A percentile compares a stretch with the other conserved stretches of the same genome.
These are phyloP conservation scores for Lasiodiplodia citricola DNA, from an alignment of 2,329 filamentous ascomycete genomes.

Conservation along the genomic window DNA sequence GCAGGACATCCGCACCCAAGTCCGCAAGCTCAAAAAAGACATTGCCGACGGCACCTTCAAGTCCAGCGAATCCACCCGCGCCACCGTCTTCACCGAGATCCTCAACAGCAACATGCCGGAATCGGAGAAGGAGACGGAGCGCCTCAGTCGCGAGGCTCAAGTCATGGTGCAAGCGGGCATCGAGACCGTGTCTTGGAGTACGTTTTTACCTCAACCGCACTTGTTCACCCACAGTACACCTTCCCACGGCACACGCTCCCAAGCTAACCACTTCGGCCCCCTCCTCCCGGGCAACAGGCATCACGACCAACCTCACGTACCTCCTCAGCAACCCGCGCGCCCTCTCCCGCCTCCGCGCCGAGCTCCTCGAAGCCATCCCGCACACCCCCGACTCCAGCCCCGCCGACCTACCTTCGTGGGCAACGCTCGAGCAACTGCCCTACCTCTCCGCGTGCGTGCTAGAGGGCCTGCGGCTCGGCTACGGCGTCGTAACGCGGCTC, in stretches of 20 bases:
- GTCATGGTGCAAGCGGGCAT: conserved; percentile 39
- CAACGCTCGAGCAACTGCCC: conserved; percentile 26
- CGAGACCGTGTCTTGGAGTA: conserved; percentile 34
- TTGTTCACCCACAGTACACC: no score
- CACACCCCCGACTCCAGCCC: conserved; percentile 31
- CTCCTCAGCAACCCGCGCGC: conserved; percentile 36
- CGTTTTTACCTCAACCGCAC: not conserved
- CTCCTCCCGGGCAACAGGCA: conserved; percentile 6
- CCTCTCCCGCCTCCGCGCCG: conserved; percentile 33
- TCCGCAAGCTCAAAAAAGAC: conserved; percentile 10
- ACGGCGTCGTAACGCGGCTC: conserved; percentile 46
- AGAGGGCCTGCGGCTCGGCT: conserved; percentile 44
- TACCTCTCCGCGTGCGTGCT: conserved; percentile 29
- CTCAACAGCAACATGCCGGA: conserved; percentile 4
- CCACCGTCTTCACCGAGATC: conserved; percentile 19
- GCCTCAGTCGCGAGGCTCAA: conserved; percentile 41
- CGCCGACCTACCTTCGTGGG: not conserved
- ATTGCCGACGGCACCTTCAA: not conserved
- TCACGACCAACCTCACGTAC: conserved; percentile 39
- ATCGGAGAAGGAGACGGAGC: conserved; percentile 42
- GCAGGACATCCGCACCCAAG: conserved; percentile 1
- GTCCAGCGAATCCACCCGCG: not conserved
- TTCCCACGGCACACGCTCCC: no score
- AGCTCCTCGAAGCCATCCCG: conserved; percentile 34
- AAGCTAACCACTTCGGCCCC: not conserved